Evolutionary conservation across 768 basidiomycete genomes (phyloP).

Genomic region (Pleurotus ostreatus): DNA sequence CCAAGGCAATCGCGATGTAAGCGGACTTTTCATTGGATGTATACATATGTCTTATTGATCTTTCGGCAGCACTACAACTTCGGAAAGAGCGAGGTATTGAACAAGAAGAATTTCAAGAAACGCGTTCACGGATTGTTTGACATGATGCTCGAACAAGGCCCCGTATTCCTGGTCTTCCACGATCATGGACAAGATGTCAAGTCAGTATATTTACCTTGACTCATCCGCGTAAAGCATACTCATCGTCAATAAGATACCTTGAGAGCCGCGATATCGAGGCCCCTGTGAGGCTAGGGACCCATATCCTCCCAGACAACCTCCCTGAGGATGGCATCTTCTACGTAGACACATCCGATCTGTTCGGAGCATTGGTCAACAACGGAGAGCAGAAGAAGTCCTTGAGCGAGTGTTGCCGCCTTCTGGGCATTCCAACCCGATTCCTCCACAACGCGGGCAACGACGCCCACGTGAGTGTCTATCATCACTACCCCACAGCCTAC

Average conservation of each 20-base stretch:
- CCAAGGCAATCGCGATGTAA: conserved; percentile 55
- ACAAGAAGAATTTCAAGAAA: conserved; percentile 45
- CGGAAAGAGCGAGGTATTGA: conserved; percentile 55
- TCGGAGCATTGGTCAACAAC: conserved; percentile 69
- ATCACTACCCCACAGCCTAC: background rate
- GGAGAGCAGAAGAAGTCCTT: conserved; percentile 48
- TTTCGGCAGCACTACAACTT: conserved; percentile 56
- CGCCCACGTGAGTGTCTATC: conserved; percentile 56
- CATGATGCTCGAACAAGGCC: conserved; percentile 38
- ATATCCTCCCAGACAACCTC: conserved; percentile 52
- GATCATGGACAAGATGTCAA: conserved; percentile 76
- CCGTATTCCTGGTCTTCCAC: conserved; percentile 79
- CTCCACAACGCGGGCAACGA: conserved; percentile 89
- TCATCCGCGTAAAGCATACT: background rate
- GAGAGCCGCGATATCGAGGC: conserved; percentile 46
- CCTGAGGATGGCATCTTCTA: conserved; percentile 55
- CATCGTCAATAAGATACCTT: conserved; percentile 40
- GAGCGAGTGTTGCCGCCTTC: conserved; percentile 56
- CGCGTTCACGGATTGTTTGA: conserved; percentile 46
- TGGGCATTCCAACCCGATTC: conserved; percentile 51
- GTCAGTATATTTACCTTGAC: conserved; percentile 27
- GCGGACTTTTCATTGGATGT: background rate
- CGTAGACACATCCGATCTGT: conserved; percentile 72
- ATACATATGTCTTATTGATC: background rate
- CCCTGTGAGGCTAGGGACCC: conserved; percentile 45